These are phyloP conservation scores for Pseudogymnoascus sp. DNA, from an alignment of 2,329 filamentous ascomycete genomes.

Conservation along the genomic window DNA sequence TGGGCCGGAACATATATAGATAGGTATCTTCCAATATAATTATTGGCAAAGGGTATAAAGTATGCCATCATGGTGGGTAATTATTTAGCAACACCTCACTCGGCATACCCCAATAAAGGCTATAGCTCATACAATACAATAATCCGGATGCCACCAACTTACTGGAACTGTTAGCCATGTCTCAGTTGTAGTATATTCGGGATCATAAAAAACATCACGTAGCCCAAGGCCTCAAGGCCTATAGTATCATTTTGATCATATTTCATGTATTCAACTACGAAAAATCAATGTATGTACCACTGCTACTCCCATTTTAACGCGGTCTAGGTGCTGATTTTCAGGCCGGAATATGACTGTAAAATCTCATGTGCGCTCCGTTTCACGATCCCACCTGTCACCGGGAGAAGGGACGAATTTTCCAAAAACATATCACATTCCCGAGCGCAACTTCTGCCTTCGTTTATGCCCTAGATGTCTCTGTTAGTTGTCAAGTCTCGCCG, in stretches of 20 bases:
- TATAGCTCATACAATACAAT: not conserved
- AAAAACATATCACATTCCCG: slow-evolving; percentile 88
- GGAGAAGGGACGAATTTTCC: slow-evolving; percentile 69
- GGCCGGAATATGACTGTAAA: slow-evolving; percentile 32
- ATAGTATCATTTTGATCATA: not conserved
- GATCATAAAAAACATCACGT: not conserved
- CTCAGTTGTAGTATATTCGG: not conserved
- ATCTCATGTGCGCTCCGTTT: slow-evolving; percentile 73
- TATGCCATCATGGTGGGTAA: not conserved
- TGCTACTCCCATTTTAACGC: not conserved
- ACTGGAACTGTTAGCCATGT: not conserved
- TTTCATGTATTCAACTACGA: not conserved
- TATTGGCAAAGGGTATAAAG: too few relatives aligned
- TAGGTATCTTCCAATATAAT: too few relatives aligned
- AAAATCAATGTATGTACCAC: not conserved
- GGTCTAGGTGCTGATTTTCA: not conserved
- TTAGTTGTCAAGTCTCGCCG: slow-evolving; percentile 28
- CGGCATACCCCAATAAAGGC: not conserved
- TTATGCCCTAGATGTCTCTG: slow-evolving; percentile 65
- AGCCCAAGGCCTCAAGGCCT: not conserved
- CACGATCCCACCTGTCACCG: slow-evolving; percentile 87
- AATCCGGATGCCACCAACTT: not conserved
- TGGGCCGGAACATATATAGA: too few relatives aligned
- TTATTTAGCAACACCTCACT: not conserved
- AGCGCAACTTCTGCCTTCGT: slow-evolving; percentile 88